Evolutionary conservation across 2,329 filamentous ascomycete species (phyloP), one percentile per base, ranked within the genome.

Genomic region (Zasmidium cellare): DNA sequence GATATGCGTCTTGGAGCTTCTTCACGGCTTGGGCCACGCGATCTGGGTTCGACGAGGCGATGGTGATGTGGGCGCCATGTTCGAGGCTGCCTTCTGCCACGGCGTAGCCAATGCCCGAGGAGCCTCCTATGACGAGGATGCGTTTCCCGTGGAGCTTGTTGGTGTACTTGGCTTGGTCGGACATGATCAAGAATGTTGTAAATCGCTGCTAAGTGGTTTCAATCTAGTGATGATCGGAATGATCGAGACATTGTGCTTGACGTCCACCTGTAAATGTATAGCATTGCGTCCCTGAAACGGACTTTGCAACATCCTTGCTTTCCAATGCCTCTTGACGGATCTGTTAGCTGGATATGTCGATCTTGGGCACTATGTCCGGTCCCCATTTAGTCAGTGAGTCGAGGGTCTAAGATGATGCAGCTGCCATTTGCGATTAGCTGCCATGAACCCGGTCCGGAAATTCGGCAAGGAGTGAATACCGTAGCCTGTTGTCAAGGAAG

Each of bases 51-150:
- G 84, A 86, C 16, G 35, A 41, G 35, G 35, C 35, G 35, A 41
- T 41, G 7, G 35, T 41, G 35, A 41, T 14, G 7, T 3, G 5
- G 35, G 35, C 35, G 35, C 35, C 35, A 14, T 9, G 16, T n/a
- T 41, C 35, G 12, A 41, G 35, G n/a, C 35, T 9, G 7, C 6
- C 35, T 41, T 41, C 35, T 41, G 35, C 35, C 16, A 41, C 35
- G 7, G 35, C 35, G n/a, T 41, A 41, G 7, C 35, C 35, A 14
- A 44, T 51, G 55, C 62, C 62, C 35, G 58, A 57, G 20, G 82
- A 81, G 28, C 84, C 86, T 44, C 86, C 86, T 48, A 88, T 76
- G 67, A 88, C 72, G 44, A 88, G 80, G 62, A 86, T 69, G 57
- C 72, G 75, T 22, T 71, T 67, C 59, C 66, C 67, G 1, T 66